Evolutionary conservation across 1,284 basidiomycete genomes (phyloP), one percentile per base, ranked within the genome.

Genomic region (Rhodotorula mucilaginosa): DNA sequence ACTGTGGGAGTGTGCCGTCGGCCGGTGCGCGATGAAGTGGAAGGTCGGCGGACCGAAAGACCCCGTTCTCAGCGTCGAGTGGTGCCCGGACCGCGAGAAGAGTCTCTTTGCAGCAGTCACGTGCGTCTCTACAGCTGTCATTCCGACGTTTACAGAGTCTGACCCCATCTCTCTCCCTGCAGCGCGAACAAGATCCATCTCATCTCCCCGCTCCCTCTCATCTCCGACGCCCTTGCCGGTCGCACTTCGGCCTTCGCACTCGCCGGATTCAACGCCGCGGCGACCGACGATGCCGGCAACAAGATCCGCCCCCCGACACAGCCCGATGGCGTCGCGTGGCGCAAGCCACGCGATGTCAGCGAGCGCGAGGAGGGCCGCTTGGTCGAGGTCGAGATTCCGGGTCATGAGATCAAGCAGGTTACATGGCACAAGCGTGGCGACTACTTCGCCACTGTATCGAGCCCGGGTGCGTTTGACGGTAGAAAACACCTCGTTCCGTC

Each of bases 361-460:
- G 82, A 83, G 70, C 34, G 73, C 26, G 72, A 74, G n/a, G 77
- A 81, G 31, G 86, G 86, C 44, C 82, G 86, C 34, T 80, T 85
- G 69, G 80, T 85, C 51, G 80, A 82, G 69, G 77, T 85, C 65
- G 82, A 83, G 67, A 82, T 85, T 2, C 91, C 93, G 23, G 92
- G 92, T 12, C 56, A 58, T 26, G 84, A 90, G 60, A 87, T 90
- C 15, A 91, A 88, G 80, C 92, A 97, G 79, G 85, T 98, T 21
- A 83, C 89, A 51, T 99, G 95, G 94, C 97, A 99, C 82, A 85
- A 90, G 73, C 89, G 90, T 79, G 97, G 97, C 65, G 97, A 99
- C 82, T 99, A 99, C 81, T 86, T 99, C 77, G 89, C 96, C 65
- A 94, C 92, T 62, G 93, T 99, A 68, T 79, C 84, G 2, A 73